Conservation (phyloP, 371 early-diverging fungal genomes). For the Conidiobolus incongruus region DNA sequence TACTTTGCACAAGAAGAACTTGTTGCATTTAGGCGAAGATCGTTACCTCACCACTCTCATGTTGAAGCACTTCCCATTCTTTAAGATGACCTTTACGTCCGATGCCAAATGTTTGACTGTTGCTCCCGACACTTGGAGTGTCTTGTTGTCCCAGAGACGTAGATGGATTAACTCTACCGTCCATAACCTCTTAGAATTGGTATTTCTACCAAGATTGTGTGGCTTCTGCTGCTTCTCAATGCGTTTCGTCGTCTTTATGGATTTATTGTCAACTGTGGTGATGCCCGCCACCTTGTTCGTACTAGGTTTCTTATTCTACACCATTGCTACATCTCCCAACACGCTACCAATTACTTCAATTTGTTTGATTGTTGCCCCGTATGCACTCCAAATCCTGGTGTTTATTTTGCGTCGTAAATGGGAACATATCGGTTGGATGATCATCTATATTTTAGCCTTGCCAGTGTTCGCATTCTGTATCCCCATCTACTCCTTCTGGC, state of each 20-base stretch:
- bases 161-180: slow-evolving; percentile 98
- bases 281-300: slow-evolving; percentile 83
- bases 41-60: slow-evolving; percentile 93
- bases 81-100: slow-evolving; percentile 86
- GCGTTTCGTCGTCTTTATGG: slow-evolving; percentile 89
- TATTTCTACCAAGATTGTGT: slow-evolving; percentile 71
- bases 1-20: too few relatives aligned
- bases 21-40: slow-evolving; percentile 63
- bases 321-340: slow-evolving; percentile 24
- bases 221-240: slow-evolving; percentile 97
- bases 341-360: slow-evolving; percentile 28
- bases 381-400: slow-evolving; percentile 62
- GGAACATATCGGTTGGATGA: slow-evolving; percentile 92
- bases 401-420: slow-evolving; percentile 68
- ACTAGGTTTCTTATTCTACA: slow-evolving; percentile 45
- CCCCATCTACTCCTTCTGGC: slow-evolving; percentile 81
- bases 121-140: slow-evolving; percentile 86
- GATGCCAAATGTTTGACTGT: too few relatives aligned
- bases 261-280: slow-evolving; percentile 77
- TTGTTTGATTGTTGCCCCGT: slow-evolving; percentile 20
- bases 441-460: slow-evolving; percentile 68
- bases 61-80: slow-evolving; percentile 92
- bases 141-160: slow-evolving; percentile 89
- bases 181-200: slow-evolving; percentile 86
- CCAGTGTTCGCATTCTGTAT: slow-evolving; percentile 63